Base-by-base conservation (phyloP, 345 rosid species). In the Clarkia xantiana region DNA sequence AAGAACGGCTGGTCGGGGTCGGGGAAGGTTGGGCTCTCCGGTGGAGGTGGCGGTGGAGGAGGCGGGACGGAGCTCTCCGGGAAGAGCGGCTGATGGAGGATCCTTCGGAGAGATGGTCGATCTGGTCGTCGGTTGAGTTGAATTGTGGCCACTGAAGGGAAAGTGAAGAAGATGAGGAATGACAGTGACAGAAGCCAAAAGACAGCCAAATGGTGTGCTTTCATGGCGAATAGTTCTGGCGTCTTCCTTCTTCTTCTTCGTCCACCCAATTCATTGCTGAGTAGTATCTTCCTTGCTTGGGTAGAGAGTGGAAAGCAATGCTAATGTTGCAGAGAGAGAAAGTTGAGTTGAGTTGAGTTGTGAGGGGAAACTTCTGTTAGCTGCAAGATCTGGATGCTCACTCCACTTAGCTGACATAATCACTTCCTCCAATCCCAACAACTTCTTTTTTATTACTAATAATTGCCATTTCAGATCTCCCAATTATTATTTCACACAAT, bases 81-180 rank as follows among this genome's bases (percentile, higher is more conserved):
- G 39, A 75, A 84, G 53, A 89, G 58, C 40, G 97, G 97, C 66
- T 89, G 95, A 58, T 89, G 97, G 23, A 89, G 81, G 61, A 89
- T 65, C 65, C 97, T 72, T 15, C 97, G 68, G 48, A 58, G 70
- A 62, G 46, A 13, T 45, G 47, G 36, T 36, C 54, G 36, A 36
- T 22, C 20, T 54, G 45, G 54, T 16, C 15, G 2, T 5, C 40
- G 59, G 5, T 34, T 14, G 38, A 40, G 43, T 10, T 20, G 38
- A 22, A 15, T 29, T 29, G 52, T 44, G 41, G 44, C 23, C 14
- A 11, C 6, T 9, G 42, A 12, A 49, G 41, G 52, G 23, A 0
- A 44, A 38, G 40, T 42, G 2, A 48, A 38, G 43, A 67, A 11
- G 46, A 36, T 11, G 44, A 16, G 15, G 10, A 34, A 58, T 29